Evolutionary conservation across 2,329 filamentous ascomycete genomes (phyloP), one percentile per base, ranked within the genome.

Genomic region (Botryotinia convoluta): DNA sequence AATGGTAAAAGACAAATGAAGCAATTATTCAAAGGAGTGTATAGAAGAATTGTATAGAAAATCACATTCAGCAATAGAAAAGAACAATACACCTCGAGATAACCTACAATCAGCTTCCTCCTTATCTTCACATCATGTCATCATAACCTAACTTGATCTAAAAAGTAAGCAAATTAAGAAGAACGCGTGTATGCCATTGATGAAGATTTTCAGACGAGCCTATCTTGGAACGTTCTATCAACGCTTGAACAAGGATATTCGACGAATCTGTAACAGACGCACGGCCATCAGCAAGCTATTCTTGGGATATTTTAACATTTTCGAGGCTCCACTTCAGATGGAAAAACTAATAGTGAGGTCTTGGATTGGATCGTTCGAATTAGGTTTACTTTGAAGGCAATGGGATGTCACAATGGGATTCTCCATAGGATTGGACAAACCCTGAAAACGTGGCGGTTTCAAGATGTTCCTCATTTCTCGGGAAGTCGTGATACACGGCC

Each of bases 91-190:
- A 8, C 20, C 22, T 67, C 7, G 22, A 67, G 44, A 67, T 51
- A 20, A 37, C 12, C 32, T 67, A 37, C 32, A 67, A 20, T 6
- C 45, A 67, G 32, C 32, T 32, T 51, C 44, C 44, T 18, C 44
- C 63, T 67, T 67, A 67, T 22, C 44, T n/a, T 67, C 44, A 67
- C 32, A 18, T 51, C 45, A 67, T 51, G 48, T 67, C 45, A 67
- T 51, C 63, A 18, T 37, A 26, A n/a, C 20, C 14, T 29, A 29
- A 14, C 51, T 16, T 18, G 51, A 57, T 51, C 51, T 39, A 20
- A 54, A 12, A 37, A 20, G 26, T 67, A 54, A 54, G 64, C 32
- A 39, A 51, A 29, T 20, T 20, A 6, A 37, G n/a, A 20, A 39
- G 45, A 67, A 67, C 64, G 45, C 64, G 32, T 67, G 48, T n/a